These are phyloP conservation scores for Trichophaea hybrida DNA, from an alignment of 2,329 filamentous ascomycete species.

Conservation along the genomic window DNA sequence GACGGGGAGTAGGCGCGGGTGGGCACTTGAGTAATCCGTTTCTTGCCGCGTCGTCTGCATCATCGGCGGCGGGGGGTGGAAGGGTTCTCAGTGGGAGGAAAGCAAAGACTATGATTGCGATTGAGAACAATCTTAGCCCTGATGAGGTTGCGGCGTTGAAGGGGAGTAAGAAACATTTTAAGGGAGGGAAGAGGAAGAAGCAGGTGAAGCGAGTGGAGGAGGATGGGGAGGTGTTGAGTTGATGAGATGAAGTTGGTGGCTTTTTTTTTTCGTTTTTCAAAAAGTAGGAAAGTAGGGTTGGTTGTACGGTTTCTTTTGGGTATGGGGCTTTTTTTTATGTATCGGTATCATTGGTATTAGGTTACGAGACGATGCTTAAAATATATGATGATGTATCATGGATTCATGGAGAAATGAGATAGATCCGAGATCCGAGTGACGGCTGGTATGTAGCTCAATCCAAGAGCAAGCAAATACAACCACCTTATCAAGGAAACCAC, in stretches of 20 bases:
- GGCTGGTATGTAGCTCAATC: too few species aligned
- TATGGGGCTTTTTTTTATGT: too few species aligned
- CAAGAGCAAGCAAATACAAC: too few species aligned
- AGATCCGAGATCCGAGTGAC: too few species aligned
- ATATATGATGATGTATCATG: too few species aligned
- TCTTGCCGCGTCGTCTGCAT: constrained; percentile 53
- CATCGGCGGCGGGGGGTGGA: constrained; percentile 42
- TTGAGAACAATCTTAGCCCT: constrained; percentile 74
- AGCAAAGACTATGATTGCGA: constrained; percentile 59
- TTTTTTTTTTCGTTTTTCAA: constrained; percentile 11
- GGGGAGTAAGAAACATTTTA: constrained; percentile 83
- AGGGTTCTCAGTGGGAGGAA: constrained; percentile 75
- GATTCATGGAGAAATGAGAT: too few species aligned
- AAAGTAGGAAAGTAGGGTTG: neutral
- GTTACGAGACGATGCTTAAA: too few species aligned
- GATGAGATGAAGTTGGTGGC: constrained; percentile 1
- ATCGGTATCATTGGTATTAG: too few species aligned
- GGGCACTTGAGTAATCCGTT: constrained; percentile 68
- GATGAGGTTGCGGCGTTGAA: constrained; percentile 51
- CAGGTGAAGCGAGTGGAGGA: constrained; percentile 37
- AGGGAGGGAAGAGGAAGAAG: constrained; percentile 55
- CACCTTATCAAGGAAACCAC: too few species aligned
- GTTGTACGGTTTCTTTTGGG: neutral
- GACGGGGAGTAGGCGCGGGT: constrained; percentile 43
- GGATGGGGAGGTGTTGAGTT: constrained; percentile 5